phyloP scores from a whole-genome alignment of 108 stramenopile genomes.

The Fistulifera pelliculosa region DNA sequence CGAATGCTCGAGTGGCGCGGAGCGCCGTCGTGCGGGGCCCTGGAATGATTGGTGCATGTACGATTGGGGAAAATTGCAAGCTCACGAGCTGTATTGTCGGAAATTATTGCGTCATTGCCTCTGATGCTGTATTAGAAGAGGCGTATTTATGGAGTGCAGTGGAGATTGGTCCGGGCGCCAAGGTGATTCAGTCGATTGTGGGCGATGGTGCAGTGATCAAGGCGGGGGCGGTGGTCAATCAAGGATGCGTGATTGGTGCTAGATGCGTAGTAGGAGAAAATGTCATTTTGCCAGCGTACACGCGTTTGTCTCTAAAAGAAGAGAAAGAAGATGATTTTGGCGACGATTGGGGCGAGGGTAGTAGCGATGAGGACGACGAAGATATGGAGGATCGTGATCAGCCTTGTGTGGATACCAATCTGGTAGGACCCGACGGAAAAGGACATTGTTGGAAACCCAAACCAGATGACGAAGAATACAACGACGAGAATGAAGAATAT shows the following conservation, averaged over 20 bases:
- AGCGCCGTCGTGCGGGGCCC: slow-evolving; percentile 49
- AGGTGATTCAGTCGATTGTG: slow-evolving; percentile 54
- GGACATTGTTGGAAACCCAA: slow-evolving; percentile 7
- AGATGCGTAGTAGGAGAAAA: slow-evolving; percentile 82
- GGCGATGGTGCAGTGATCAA: slow-evolving; percentile 55
- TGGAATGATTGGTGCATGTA: slow-evolving; percentile 53
- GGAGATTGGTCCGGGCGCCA: slow-evolving; percentile 58
- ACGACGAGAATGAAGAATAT: slow-evolving; percentile 17
- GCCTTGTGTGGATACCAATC: slow-evolving; percentile 5
- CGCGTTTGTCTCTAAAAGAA: slow-evolving; percentile 67
- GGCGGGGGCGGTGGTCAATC: slow-evolving; percentile 57
- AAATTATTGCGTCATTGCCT: slow-evolving; percentile 52
- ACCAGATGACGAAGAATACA: slow-evolving; percentile 21
- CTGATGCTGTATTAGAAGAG: slow-evolving; percentile 41
- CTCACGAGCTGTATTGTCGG: slow-evolving; percentile 70
- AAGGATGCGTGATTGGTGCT: slow-evolving; percentile 84
- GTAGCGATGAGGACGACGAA: slow-evolving; percentile 10
- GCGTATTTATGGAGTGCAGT: slow-evolving; percentile 84
- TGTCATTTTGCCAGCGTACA: slow-evolving; percentile 69
- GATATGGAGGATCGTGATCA: slow-evolving; percentile 2
- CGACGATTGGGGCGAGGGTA: slow-evolving; percentile 34
- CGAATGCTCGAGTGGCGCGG: slow-evolving; percentile 36
- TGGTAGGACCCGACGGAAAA: slow-evolving; percentile 15
- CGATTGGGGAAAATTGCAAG: slow-evolving; percentile 61
- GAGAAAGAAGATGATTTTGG: slow-evolving; percentile 52